These are phyloP conservation scores for Cyberlindnera euphorbiae DNA, from an alignment of 805 yeast genomes.

Conservation along the genomic window DNA sequence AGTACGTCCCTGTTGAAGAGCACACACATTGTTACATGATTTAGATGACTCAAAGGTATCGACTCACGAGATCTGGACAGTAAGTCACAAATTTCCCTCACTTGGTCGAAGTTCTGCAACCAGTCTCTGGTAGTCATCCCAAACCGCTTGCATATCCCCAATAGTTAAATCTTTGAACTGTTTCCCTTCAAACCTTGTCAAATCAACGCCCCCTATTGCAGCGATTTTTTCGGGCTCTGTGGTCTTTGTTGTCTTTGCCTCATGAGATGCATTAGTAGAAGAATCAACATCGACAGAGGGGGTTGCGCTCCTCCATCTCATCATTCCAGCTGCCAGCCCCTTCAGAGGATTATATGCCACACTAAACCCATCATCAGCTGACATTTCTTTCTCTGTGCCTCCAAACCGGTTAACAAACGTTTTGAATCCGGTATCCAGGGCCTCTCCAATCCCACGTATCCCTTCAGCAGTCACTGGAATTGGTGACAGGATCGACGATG, in stretches of 20 bases:
- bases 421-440: slow-evolving; percentile 15
- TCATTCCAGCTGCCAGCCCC: slow-evolving; percentile 19
- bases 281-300: too few relatives aligned
- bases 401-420: slow-evolving; percentile 2
- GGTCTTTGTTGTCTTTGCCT: background rate
- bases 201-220: slow-evolving; percentile 5
- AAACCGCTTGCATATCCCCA: slow-evolving; percentile 15
- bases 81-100: too few relatives aligned
- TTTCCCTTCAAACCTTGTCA: slow-evolving; percentile 12
- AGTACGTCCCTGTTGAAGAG: too few relatives aligned
- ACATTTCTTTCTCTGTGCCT: too few relatives aligned
- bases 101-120: too few relatives aligned
- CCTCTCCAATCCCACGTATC: slow-evolving; percentile 5
- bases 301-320: slow-evolving; percentile 18
- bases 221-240: background rate
- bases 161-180: slow-evolving; percentile 17
- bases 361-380: too few relatives aligned
- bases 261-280: too few relatives aligned
- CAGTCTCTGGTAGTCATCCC: slow-evolving; percentile 16
- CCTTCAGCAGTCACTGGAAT: slow-evolving; percentile 5
- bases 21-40: too few relatives aligned
- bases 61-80: too few relatives aligned
- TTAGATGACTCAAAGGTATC: too few relatives aligned
- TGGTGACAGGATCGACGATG: background rate
- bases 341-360: slow-evolving; percentile 15